These are phyloP conservation scores for Gyromitra esculenta DNA, from an alignment of 2,329 filamentous ascomycete species.

Conservation along the genomic window DNA sequence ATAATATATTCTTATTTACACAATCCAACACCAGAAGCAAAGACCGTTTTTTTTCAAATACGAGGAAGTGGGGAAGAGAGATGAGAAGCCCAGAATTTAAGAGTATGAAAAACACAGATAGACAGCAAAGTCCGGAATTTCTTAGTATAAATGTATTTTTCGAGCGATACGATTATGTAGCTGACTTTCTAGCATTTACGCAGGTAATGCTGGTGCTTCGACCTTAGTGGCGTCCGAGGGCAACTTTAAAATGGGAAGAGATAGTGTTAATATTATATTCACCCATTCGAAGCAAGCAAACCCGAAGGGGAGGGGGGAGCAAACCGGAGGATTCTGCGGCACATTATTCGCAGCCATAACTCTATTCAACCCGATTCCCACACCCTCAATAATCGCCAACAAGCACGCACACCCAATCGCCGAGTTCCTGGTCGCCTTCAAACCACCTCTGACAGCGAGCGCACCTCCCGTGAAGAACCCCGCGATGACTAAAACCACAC, in stretches of 20 bases:
- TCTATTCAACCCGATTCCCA: constrained; percentile 93
- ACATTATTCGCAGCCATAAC: constrained; percentile 89
- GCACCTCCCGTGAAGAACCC: constrained; percentile 96
- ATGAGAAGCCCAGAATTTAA: not conserved
- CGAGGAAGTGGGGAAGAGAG: not conserved
- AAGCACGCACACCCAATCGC: constrained; percentile 96
- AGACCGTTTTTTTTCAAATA: not conserved
- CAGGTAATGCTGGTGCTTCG: constrained; percentile 37
- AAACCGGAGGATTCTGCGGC: constrained; percentile 54
- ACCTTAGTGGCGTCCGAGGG: constrained; percentile 51
- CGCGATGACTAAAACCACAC: constrained; percentile 73
- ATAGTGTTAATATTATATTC: constrained; percentile 14
- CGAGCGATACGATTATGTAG: not conserved
- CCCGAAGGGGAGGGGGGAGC: constrained; percentile 11
- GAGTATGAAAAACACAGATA: constrained; percentile 6
- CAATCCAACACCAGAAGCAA: constrained; percentile 27
- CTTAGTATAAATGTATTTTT: not conserved
- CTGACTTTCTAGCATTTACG: constrained; percentile 2
- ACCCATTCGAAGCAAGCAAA: not conserved
- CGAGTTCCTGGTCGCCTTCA: constrained; percentile 90
- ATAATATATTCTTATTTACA: constrained; percentile 30
- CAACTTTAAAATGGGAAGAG: constrained; percentile 8
- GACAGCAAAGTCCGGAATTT: not conserved
- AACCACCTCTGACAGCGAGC: constrained; percentile 88
- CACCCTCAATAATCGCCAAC: constrained; percentile 94